These are phyloP conservation scores for Agrocybe pediades DNA, from an alignment of 768 basidiomycete genomes.

Conservation along the genomic window DNA sequence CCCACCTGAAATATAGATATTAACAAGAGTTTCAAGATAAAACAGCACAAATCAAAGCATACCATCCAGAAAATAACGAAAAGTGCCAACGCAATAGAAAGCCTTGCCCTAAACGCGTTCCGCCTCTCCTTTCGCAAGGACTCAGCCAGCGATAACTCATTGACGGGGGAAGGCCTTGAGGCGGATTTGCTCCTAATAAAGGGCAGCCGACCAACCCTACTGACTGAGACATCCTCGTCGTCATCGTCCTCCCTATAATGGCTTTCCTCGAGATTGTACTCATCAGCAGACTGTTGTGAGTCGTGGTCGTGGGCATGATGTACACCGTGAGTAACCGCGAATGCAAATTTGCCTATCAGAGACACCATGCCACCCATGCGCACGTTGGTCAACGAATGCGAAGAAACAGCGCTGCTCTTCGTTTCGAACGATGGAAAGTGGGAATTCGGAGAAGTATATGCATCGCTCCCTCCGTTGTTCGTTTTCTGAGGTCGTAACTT, in stretches of 20 bases:
- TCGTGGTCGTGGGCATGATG: not conserved
- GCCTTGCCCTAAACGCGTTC: constrained; percentile 58
- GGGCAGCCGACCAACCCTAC: constrained; percentile 11
- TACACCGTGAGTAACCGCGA: constrained; percentile 31
- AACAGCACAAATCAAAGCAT: constrained; percentile 14
- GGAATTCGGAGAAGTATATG: not conserved
- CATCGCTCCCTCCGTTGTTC: not conserved
- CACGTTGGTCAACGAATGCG: constrained; percentile 49
- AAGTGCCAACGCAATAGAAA: constrained; percentile 53
- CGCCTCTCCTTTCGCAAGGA: constrained; percentile 45
- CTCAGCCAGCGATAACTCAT: constrained; percentile 32
- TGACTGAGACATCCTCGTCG: not conserved
- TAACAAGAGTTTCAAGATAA: not conserved
- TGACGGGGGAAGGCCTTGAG: constrained; percentile 20
- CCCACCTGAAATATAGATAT: constrained; percentile 48
- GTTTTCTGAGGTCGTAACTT: constrained; percentile 14
- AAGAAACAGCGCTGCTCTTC: not conserved
- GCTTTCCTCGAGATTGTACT: constrained; percentile 1
- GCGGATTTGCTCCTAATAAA: constrained; percentile 15
- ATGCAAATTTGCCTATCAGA: constrained; percentile 52
- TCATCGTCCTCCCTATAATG: constrained; percentile 4
- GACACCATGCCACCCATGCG: constrained; percentile 59
- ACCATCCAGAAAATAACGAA: constrained; percentile 85
- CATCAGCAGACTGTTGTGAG: not conserved
- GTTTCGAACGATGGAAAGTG: constrained; percentile 3